Evolutionary conservation across 805 yeast genomes (phyloP).

Genomic region (Pichia occidentalis): DNA sequence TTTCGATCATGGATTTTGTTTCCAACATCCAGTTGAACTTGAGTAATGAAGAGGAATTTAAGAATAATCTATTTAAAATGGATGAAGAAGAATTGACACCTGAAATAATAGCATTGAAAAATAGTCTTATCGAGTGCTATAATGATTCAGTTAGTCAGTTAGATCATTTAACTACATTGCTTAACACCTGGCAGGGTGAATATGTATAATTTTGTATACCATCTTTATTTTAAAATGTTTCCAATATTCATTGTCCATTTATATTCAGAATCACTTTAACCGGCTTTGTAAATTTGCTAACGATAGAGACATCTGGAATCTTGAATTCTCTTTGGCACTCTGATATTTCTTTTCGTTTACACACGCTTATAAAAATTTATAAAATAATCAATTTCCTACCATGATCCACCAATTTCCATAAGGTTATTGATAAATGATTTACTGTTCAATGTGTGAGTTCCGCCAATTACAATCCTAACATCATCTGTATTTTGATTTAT

Average conservation of each 20-base stretch:
- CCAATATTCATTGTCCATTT: too few species aligned
- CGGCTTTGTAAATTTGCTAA: background rate
- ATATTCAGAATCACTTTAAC: too few species aligned
- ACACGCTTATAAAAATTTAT: slow-evolving; percentile 1
- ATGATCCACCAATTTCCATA: slow-evolving; percentile 17
- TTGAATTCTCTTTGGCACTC: too few species aligned
- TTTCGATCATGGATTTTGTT: slow-evolving; percentile 86
- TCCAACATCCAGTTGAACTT: slow-evolving; percentile 82
- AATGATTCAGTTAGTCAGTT: slow-evolving; percentile 56
- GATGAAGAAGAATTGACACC: slow-evolving; percentile 25
- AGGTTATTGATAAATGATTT: slow-evolving; percentile 31
- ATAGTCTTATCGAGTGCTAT: slow-evolving; percentile 41
- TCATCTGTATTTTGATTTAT: slow-evolving; percentile 51
- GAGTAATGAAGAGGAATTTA: slow-evolving; percentile 62
- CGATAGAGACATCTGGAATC: background rate
- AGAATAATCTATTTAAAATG: slow-evolving; percentile 28
- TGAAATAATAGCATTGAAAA: slow-evolving; percentile 30
- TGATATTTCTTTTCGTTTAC: too few species aligned
- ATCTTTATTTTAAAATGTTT: too few species aligned
- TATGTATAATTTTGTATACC: slow-evolving; percentile 42
- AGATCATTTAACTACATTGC: slow-evolving; percentile 66
- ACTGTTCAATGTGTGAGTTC: slow-evolving; percentile 55
- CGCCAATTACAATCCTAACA: slow-evolving; percentile 73
- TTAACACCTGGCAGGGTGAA: slow-evolving; percentile 68
- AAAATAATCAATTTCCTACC: slow-evolving; percentile 13